Base-by-base conservation (phyloP, 2,329 filamentous ascomycete genomes). In the Chlorencoelia australis region DNA sequence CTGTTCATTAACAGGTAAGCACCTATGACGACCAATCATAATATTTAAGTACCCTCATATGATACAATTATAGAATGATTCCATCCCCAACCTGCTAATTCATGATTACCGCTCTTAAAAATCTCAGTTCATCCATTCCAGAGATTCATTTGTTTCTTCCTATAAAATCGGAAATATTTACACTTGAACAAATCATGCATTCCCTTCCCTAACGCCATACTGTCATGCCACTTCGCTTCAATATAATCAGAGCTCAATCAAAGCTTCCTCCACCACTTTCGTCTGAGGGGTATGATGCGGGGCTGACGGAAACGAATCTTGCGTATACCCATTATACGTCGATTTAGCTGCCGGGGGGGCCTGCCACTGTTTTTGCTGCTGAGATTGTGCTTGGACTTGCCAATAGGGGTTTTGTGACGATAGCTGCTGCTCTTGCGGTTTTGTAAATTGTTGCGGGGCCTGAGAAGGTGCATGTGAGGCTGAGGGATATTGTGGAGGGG, bases 211-310 rank as follows among this genome's bases (percentile, higher is more conserved):
- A 33, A 29, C 30, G 10, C 24, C 33, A 31, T 27, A 28, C 26
- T 28, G 13, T 17, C 16, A 21, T 27, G 16, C n/a, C 5, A 26
- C 13, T 7, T 25, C 10, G 22, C 4, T 3, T 32, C 14, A 32
- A 84, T 20, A 22, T n/a, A 6, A 33, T 48, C 59, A 88, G 43
- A 89, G 66, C 58, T 91, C 84, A 59, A 91, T 91, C 52, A 91
- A 61, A 40, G 77, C 81, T 59, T 89, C 84, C 59, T 89, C 83
- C 30, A 81, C 69, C 1, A 71, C 50, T 67, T 66, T 55, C 59
- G 67, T 55, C 47, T 69, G 63, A 27, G 64, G 60, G 37, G 73
- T 68, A 55, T 79, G 73, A 41, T 78, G 72, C 11, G 77, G 76
- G 18, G 73, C 75, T 2, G 71, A 65, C 1, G 82, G 81, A 51